A percentile compares a stretch with the other conserved stretches of the same genome.
Conservation (phyloP, 1,139 yeast genomes). For the Candida tropicalis region DNA sequence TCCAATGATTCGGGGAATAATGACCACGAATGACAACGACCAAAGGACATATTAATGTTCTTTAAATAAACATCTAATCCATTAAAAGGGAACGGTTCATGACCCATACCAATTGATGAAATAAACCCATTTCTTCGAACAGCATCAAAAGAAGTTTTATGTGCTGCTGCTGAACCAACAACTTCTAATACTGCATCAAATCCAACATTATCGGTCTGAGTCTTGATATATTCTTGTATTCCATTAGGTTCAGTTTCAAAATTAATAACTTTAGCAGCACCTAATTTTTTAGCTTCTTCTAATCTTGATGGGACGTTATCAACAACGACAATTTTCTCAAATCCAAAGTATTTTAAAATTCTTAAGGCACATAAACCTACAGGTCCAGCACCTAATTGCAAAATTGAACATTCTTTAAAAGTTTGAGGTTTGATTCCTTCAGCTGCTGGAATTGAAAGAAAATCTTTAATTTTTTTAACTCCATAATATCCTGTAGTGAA, state of each 20-base stretch:
- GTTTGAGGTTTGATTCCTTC: slow-evolving; percentile 17
- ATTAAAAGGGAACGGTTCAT: slow-evolving; percentile 57
- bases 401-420: slow-evolving; percentile 38
- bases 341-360: slow-evolving; percentile 49
- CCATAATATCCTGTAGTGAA: slow-evolving; percentile 70
- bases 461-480: slow-evolving; percentile 50
- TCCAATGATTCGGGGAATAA: slow-evolving; percentile 56
- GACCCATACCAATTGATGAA: slow-evolving; percentile 65
- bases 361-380: slow-evolving; percentile 61
- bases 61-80: slow-evolving; percentile 63
- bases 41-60: slow-evolving; percentile 60
- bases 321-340: slow-evolving; percentile 49
- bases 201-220: slow-evolving; percentile 40
- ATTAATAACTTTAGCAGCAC: slow-evolving; percentile 46
- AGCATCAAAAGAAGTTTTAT: slow-evolving; percentile 52
- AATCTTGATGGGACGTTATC: slow-evolving; percentile 54
- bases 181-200: slow-evolving; percentile 63
- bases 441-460: slow-evolving; percentile 28
- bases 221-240: slow-evolving; percentile 25
- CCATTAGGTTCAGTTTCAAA: slow-evolving; percentile 37
- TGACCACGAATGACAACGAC: slow-evolving; percentile 66
- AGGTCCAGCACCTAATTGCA: slow-evolving; percentile 68
- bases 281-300: slow-evolving; percentile 46
- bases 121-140: slow-evolving; percentile 64
- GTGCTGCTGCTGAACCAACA: slow-evolving; percentile 56